Evolutionary conservation across 129 eudicot genomes (phyloP), one percentile per base, ranked within the genome.

Genomic region (Erigeron canadensis): DNA sequence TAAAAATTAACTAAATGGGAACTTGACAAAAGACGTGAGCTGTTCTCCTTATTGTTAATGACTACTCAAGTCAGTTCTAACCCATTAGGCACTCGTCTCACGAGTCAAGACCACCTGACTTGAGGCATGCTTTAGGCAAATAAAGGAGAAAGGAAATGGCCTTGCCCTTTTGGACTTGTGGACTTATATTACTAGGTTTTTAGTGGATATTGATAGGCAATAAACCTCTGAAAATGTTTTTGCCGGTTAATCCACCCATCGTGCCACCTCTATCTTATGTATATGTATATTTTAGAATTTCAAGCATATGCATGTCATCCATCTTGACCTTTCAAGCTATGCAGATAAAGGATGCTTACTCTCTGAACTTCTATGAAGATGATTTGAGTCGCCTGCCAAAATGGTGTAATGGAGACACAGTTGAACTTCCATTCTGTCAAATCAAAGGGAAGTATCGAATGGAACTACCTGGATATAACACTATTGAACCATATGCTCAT

Each of bases 291-390:
- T 8, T 57, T 57, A 22, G 3, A 28, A 1, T 28, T 28, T 28
- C 40, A 68, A 57, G 22, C 45, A 6, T 43, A 15, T 59, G 18
- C 47, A 11, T 21, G 57, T 5, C 44, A 69, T 68, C 34, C 13
- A 39, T 62, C 53, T 58, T 8, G 68, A 12, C 16, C 18, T 53
- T 68, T 81, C 67, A 42, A 67, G 13, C 66, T 59, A 23, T 78
- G 75, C 91, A 95, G 99, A 95, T 95, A 75, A 95, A 88, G 67
- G 99, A 95, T 76, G 97, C 99, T 6, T 95, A 95, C 85, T 73
- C 80, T 2, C 96, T 95, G 62, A 90, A 90, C 40, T 86, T 90
- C 46, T 95, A 88, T 34, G 99, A 95, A 71, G 82, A 71, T 81
- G 51, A 90, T 65, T 78, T 85, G 38, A 88, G 89, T 77, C 91